Evolutionary conservation across 148 eudicot genomes (phyloP).

Genomic region (Linanthus parryae): DNA sequence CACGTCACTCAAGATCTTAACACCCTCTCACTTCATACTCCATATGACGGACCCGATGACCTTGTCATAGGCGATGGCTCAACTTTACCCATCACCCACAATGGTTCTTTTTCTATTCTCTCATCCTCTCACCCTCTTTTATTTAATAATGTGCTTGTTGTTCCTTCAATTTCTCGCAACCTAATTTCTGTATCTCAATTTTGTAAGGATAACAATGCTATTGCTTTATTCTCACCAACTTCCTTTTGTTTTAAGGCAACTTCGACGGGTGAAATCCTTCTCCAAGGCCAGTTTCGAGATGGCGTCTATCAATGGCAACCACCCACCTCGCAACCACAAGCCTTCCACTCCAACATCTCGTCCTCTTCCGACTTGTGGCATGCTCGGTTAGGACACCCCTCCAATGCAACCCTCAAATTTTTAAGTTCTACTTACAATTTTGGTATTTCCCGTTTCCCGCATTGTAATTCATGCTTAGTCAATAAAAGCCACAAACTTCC

Average conservation of each 20-base stretch:
- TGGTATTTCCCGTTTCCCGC: too few species aligned
- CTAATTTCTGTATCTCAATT: neutral
- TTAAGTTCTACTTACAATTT: too few species aligned
- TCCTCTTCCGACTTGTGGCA: neutral
- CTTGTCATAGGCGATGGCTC: slow-evolving; percentile 1
- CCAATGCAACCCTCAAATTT: neutral
- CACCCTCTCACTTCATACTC: slow-evolving; percentile 2
- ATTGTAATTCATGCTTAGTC: neutral
- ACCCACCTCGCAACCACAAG: neutral
- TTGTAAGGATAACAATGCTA: neutral
- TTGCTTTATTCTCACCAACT: neutral
- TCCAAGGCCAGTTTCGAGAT: too few species aligned
- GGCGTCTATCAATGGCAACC: neutral
- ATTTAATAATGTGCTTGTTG: neutral
- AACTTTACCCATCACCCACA: neutral
- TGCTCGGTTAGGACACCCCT: neutral
- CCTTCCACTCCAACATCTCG: too few species aligned
- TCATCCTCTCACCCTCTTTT: neutral
- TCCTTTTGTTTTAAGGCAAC: neutral
- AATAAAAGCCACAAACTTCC: slow-evolving; percentile 2
- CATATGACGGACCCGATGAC: slow-evolving; percentile 4
- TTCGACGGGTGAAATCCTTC: too few species aligned
- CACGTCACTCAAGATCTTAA: slow-evolving; percentile 1
- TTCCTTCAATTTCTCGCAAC: too few species aligned
- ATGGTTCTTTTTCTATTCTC: neutral